These are phyloP conservation scores for Diutina sp. DNA, from an alignment of 1,139 yeast genomes.

Conservation along the genomic window DNA sequence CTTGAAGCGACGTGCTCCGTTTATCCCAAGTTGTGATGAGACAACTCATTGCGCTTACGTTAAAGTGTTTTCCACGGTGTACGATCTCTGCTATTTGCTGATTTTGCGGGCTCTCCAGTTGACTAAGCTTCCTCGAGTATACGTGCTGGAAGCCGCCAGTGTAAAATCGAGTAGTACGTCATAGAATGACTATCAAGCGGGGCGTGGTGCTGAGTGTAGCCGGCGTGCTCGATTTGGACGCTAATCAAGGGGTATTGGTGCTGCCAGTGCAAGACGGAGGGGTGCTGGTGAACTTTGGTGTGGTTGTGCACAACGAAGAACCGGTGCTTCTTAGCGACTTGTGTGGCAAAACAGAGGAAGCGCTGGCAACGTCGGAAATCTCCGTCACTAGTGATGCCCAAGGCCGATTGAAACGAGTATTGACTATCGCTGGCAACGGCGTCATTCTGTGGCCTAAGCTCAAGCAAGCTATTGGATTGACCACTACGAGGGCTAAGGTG, in stretches of 20 bases:
- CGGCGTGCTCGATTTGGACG: constrained; percentile 18
- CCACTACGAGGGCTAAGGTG: background rate
- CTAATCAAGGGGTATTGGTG: constrained; percentile 6
- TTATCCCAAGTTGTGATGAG: no score
- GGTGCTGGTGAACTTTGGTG: constrained; percentile 54
- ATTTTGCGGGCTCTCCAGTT: constrained; percentile 49
- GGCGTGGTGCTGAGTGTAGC: constrained; percentile 29
- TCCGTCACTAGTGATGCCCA: background rate
- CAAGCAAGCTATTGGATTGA: background rate
- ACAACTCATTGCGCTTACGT: constrained; percentile 16
- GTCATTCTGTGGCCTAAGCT: background rate
- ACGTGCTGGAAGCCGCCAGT: constrained; percentile 35
- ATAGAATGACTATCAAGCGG: constrained; percentile 38
- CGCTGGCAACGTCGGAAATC: constrained; percentile 29
- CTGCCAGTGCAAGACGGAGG: constrained; percentile 13
- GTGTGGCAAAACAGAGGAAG: constrained; percentile 74
- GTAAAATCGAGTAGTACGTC: constrained; percentile 36
- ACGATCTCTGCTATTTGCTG: constrained; percentile 67
- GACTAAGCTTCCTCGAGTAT: constrained; percentile 54
- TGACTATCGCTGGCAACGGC: background rate
- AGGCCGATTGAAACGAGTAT: background rate
- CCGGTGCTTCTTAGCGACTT: constrained; percentile 42
- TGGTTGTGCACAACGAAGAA: constrained; percentile 25
- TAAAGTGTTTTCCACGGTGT: constrained; percentile 63
- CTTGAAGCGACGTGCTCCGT: no score